Evolutionary conservation across 2,329 filamentous ascomycete species (phyloP).

Genomic region (Ophiocordyceps camponoti-saundersi): DNA sequence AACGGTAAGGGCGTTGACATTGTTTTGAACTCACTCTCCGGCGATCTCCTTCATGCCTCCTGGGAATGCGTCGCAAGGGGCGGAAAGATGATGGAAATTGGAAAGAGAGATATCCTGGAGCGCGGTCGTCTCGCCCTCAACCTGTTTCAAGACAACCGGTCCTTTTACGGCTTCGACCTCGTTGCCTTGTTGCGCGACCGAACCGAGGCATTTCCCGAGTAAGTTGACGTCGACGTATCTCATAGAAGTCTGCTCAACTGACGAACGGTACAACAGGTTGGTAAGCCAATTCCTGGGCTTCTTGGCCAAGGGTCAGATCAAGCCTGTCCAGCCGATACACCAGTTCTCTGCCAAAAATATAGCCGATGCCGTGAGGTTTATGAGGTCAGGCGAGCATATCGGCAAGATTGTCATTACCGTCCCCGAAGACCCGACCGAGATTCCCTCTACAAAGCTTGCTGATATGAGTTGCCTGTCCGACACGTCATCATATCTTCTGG

Average conservation of each 20-base stretch:
- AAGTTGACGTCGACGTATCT: neutral
- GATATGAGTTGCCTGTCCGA: neutral
- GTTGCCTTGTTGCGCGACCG: neutral
- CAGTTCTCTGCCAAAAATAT: conserved; percentile 2
- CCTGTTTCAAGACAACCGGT: conserved; percentile 18
- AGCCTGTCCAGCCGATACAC: conserved; percentile 1
- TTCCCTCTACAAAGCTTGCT: neutral
- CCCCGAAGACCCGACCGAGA: neutral
- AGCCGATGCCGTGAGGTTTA: conserved; percentile 5
- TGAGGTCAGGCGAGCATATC: conserved; percentile 8
- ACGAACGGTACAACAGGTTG: neutral
- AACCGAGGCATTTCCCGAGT: neutral
- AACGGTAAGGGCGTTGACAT: conserved; percentile 16
- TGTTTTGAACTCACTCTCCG: conserved; percentile 17
- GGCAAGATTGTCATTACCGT: conserved; percentile 7
- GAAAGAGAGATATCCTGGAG: conserved; percentile 16
- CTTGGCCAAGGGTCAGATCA: neutral
- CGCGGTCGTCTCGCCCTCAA: conserved; percentile 24
- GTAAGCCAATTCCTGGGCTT: neutral
- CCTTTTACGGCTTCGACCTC: conserved; percentile 16
- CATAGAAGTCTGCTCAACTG: neutral
- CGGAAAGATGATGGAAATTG: conserved; percentile 17
- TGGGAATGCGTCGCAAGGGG: conserved; percentile 17
- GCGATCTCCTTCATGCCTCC: conserved; percentile 14
- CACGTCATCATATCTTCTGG: neutral